Evolutionary conservation across 768 basidiomycete species (phyloP), one percentile per base, ranked within the genome.

Genomic region (Clavaria fumosa): DNA sequence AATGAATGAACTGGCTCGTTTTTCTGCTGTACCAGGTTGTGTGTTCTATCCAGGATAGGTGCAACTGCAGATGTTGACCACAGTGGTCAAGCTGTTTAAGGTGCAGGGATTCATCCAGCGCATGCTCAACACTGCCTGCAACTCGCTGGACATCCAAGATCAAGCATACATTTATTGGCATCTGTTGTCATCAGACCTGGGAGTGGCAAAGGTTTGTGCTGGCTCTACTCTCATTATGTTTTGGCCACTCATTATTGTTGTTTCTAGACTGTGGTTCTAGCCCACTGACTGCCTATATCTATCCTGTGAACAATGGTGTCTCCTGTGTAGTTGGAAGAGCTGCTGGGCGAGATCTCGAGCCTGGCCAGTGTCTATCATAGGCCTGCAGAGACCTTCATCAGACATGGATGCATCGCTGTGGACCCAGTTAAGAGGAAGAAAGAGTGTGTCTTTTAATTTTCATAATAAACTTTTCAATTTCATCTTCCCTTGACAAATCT

Each of bases 81-180:
- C 91, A 0, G 91, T 96, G 5, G 93, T 96, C 42, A 97, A 99
- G 56, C 69, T 97, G 21, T 97, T 89, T 65, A 71, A 75, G 19
- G 82, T 90, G 23, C 93, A 97, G 54, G 81, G 70, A 4, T 68
- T 97, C 12, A 91, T 97, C 1, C 93, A 97, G 53, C 67, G 69
- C 12, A 78, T 96, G 2, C 61, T 97, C 28, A 78, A 84, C 44
- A 90, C 88, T 0, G 95, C 95, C 47, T 95, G 90, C 47, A 93
- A 99, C 50, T 90, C 81, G 4, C 86, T 95, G 9, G 93, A 97
- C 54, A 86, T 99, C 11, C 71, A 93, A 28, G 95, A 99, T 55
- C 70, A 91, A 34, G 95, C 95, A 1, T 99, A 97, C 52, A 93
- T 96, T 28, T 97, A 97, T 51, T 99, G 95, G 95, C 69, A 93